A percentile compares a stretch with the other conserved stretches of the same genome.
Conservation (phyloP, 495 filamentous ascomycete species). For the Aspergillus heteromorphus region DNA sequence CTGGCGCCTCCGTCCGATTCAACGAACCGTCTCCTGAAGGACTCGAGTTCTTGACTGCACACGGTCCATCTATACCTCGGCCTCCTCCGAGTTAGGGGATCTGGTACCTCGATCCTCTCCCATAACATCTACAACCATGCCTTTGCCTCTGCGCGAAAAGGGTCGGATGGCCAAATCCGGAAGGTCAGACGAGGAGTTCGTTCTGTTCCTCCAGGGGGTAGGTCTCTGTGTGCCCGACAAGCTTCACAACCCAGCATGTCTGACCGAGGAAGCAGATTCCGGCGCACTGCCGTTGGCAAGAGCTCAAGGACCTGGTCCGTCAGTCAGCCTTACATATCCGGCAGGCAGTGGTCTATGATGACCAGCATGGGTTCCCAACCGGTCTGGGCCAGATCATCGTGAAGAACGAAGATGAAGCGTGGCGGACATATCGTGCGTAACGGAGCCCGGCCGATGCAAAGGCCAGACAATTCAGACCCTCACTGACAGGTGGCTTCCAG, state of each 20-base stretch:
- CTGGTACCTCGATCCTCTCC: background rate
- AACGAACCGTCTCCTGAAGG: background rate
- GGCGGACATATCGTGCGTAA: conserved; percentile 41
- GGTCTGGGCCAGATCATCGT: conserved; percentile 45
- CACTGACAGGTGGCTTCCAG: conserved; percentile 16
- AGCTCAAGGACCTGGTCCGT: conserved; percentile 44
- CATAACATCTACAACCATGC: conserved; percentile 22
- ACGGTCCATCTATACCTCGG: background rate
- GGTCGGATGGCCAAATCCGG: conserved; percentile 25
- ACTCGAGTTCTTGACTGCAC: background rate
- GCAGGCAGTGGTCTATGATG: conserved; percentile 46
- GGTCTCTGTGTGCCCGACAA: conserved; percentile 5
- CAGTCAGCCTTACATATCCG: conserved; percentile 44
- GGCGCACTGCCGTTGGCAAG: conserved; percentile 45
- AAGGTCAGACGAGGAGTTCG: conserved; percentile 41
- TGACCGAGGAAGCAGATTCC: conserved; percentile 33
- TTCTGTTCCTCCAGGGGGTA: conserved; percentile 44
- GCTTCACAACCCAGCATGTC: background rate
- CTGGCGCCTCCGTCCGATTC: background rate
- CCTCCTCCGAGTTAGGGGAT: background rate
- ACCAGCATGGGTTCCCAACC: conserved; percentile 41
- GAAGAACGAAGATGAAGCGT: conserved; percentile 46
- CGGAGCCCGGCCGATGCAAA: background rate
- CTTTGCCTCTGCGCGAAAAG: conserved; percentile 29
- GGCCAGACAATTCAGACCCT: background rate